Conservation (phyloP, 2,329 filamentous ascomycete species). For the Monilinia laxa region DNA sequence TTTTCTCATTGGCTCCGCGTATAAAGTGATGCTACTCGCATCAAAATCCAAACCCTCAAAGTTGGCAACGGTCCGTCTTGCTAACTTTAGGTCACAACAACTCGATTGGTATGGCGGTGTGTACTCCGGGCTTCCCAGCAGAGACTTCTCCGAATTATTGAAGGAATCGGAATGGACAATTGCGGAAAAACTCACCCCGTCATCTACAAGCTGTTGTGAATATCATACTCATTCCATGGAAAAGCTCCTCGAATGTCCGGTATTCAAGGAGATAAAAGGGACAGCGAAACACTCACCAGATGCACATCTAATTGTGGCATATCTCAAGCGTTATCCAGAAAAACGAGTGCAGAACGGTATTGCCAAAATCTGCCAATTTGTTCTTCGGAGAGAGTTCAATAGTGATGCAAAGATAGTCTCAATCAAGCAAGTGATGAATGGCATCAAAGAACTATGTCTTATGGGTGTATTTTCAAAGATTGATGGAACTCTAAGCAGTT, state of each 20-base stretch:
- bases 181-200: background rate
- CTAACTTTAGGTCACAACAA: background rate
- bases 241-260: background rate
- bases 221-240: background rate
- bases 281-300: slow-evolving; percentile 6
- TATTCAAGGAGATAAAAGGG: background rate
- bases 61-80: background rate
- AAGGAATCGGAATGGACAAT: background rate
- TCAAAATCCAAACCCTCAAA: background rate
- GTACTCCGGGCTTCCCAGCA: no score
- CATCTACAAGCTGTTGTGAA: slow-evolving; percentile 9
- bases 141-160: background rate
- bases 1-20: background rate
- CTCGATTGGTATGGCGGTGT: no score
- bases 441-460: background rate
- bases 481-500: background rate
- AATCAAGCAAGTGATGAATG: background rate
- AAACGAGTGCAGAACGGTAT: no score
- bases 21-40: background rate
- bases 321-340: background rate
- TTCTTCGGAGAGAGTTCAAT: background rate
- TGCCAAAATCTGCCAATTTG: no score
- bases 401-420: background rate
- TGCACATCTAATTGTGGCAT: background rate
- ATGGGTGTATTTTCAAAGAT: background rate